Evolutionary conservation across 2,329 filamentous ascomycete genomes (phyloP), one percentile per base, ranked within the genome.

Genomic region (Corniculantispora saksenae): DNA sequence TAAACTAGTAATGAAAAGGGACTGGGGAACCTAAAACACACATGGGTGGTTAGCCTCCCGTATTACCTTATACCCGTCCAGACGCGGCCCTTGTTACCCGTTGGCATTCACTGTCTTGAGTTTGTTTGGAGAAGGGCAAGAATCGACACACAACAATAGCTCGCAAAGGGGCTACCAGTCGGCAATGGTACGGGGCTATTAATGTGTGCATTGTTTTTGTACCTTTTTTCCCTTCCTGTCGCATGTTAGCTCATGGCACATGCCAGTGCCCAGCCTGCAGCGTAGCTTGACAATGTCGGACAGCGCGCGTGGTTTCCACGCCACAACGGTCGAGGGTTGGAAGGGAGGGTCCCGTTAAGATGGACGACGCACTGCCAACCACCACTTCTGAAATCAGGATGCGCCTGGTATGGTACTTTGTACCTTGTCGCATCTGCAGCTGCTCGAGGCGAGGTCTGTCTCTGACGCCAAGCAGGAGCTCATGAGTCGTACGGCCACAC

Each of bases 21-120:
- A 60, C 62, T 25, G 62, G 27, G 62, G 55, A 60, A 59, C 48
- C 48, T 55, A 60, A 64, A 64, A 64, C 62, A 64, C 32, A 47
- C 47, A 59, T 27, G 62, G 62, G 19, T 54, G 15, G 23, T 32
- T 47, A 10, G 48, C 23, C 59, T 54, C 35, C 56, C 50, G 50
- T 45, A 61, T 15, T 23, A 40, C 57, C 21, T n/a, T 27, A 19
- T 50, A 61, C 58, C 59, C 59, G 59, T 61, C 59, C n/a, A 38
- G 47, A 21, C 23, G 61, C 32, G 40, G 61, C 61, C 51, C 38
- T 56, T 50, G 51, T 45, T 63, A n/a, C 13, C 43, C 21, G 53
- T 40, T 62, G 60, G 60, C 12, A 62, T 62, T 48, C 27, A 48
- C 17, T 62, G 60, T 62, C 60, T n/a, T 62, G 50, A 62, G 38